phyloP scores from a whole-genome alignment of 139 green algal genomes.

The Coccomyxa sp. region DNA sequence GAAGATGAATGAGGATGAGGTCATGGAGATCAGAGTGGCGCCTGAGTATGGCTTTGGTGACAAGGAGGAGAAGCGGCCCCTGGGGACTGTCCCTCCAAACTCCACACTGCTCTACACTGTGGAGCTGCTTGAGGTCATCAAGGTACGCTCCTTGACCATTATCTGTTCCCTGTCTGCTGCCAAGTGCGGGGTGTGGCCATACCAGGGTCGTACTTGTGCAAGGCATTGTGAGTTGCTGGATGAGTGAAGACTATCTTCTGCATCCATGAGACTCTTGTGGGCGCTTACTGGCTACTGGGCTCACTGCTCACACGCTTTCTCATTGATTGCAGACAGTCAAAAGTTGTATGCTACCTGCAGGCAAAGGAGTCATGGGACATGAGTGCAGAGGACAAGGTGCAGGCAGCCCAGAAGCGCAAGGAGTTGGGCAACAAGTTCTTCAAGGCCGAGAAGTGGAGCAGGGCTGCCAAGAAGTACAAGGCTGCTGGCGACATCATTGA shows the following conservation, averaged over 20 bases:
- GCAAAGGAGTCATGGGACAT: conserved; percentile 93
- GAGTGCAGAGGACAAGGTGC: conserved; percentile 79
- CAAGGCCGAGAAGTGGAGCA: conserved; percentile 71
- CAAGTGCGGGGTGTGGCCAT: neutral
- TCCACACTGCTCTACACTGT: conserved; percentile 55
- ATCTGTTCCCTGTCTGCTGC: neutral
- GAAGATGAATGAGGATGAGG: conserved; percentile 89
- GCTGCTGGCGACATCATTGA: conserved; percentile 47
- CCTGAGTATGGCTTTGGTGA: conserved; percentile 66
- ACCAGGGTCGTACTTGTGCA: neutral
- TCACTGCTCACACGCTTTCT: no score
- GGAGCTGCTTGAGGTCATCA: conserved; percentile 56
- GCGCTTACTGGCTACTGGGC: no score
- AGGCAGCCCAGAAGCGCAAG: conserved; percentile 60
- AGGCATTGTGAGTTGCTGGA: neutral
- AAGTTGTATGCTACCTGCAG: conserved; percentile 23
- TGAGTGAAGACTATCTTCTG: neutral
- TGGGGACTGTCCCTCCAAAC: conserved; percentile 40
- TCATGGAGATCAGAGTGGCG: conserved; percentile 63
- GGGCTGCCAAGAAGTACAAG: conserved; percentile 69
- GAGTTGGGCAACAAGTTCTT: conserved; percentile 86
- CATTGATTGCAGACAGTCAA: neutral
- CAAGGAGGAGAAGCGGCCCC: conserved; percentile 11
- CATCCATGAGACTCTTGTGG: neutral
- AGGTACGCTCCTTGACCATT: conserved; percentile 28